Evolutionary conservation across 75 land plant genomes (phyloP), one percentile per base, ranked within the genome.

Genomic region (Cupressus sempervirens): DNA sequence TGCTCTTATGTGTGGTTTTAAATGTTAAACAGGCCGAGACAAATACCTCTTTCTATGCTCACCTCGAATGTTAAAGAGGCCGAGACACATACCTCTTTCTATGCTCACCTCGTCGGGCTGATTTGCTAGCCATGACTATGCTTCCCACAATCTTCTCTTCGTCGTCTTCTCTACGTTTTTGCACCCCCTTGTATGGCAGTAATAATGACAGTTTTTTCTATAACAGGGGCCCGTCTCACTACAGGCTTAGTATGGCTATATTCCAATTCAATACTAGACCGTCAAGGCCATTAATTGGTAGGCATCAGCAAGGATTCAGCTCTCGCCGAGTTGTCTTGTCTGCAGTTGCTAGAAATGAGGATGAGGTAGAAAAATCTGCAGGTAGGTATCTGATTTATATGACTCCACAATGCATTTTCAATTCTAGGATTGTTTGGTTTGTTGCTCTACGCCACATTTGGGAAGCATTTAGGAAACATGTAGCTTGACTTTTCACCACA

Each of bases 321-420:
- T 79, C 81, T 41, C 46, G n/a, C n/a, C 81, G 12, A 43, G 50
- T 79, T 79, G 40, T 79, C 46, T 45, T 46, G 81, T 23, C 81
- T 79, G 81, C 50, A 79, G 81, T 45, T 26, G 81, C 50, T 45
- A 43, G 30, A 11, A n/a, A 79, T 10, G 74, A 70, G 74, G 81
- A 79, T 30, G 48, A 79, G 81, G n/a, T 79, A 23, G 12, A 79
- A 43, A 79, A 26, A 45, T 3, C n/a, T 45, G 38, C 81, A 79
- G 81, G 81, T 79, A 11, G 81, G 9, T 43, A 14, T 79, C 81
- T 79, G n/a, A 45, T n/a, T 26, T n/a, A 76, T 38, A 13, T 38
- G 79, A 10, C 79, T 26, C 43, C 10, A 23, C 16, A 18, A 23
- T 38, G 79, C 45, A 18, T 6, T 30, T 36, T 75, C 23, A 75